Evolutionary conservation across 768 basidiomycete species (phyloP).

Genomic region (Suillus variegatus): DNA sequence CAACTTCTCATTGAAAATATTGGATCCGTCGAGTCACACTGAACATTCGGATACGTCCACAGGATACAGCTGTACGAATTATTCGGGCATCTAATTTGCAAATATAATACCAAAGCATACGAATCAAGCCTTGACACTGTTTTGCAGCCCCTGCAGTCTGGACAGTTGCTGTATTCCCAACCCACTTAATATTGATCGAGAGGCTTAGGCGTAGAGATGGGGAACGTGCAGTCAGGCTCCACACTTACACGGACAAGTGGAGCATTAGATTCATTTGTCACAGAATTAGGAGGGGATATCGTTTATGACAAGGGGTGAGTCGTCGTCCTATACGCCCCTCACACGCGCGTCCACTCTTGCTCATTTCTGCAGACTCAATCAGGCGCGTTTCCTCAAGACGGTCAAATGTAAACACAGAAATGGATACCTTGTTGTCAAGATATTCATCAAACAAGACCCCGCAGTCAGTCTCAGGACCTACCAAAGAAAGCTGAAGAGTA

Average conservation of each 20-base stretch:
- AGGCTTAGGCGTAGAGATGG: conserved; percentile 48
- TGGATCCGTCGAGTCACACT: background rate
- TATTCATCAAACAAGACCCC: conserved; percentile 94
- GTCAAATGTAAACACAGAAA: conserved; percentile 85
- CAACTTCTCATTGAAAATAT: background rate
- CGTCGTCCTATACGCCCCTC: background rate
- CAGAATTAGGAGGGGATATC: conserved; percentile 84
- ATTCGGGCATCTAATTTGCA: background rate
- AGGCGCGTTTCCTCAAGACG: conserved; percentile 59
- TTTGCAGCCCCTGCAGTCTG: background rate
- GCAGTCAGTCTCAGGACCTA: conserved; percentile 75
- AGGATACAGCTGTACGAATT: background rate
- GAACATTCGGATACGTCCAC: background rate
- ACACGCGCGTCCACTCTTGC: background rate
- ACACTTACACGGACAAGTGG: conserved; percentile 72
- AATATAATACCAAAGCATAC: background rate
- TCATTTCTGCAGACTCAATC: conserved; percentile 24
- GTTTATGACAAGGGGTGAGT: conserved; percentile 89
- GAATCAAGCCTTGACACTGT: background rate
- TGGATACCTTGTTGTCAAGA: conserved; percentile 87
- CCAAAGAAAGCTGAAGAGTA: conserved; percentile 77
- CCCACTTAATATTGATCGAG: background rate
- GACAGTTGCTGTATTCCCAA: background rate
- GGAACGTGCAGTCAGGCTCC: conserved; percentile 74
- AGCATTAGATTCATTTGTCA: conserved; percentile 88